Conservation (phyloP, 768 basidiomycete genomes). For the Lactifluus subvellereus region DNA sequence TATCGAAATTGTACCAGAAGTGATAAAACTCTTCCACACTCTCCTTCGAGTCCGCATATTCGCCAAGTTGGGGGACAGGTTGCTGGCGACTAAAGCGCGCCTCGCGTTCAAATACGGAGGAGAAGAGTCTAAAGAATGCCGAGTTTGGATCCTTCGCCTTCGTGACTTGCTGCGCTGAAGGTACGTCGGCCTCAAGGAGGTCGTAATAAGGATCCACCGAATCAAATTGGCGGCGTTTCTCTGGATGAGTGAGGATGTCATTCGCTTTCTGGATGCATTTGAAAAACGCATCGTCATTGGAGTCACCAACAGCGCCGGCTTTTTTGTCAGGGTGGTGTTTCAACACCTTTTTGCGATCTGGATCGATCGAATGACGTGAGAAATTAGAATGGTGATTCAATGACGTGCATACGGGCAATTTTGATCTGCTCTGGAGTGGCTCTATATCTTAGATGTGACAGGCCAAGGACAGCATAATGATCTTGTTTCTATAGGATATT, state of each 20-base stretch:
- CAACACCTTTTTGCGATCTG: constrained; percentile 96
- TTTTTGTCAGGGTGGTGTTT: constrained; percentile 98
- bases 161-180: constrained; percentile 57
- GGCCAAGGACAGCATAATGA: constrained; percentile 93
- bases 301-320: constrained; percentile 61
- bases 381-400: background rate
- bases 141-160: constrained; percentile 42
- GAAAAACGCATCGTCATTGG: constrained; percentile 98
- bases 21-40: constrained; percentile 93
- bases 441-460: constrained; percentile 81
- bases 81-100: constrained; percentile 84
- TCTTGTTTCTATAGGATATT: constrained; percentile 82
- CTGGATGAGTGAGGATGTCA: constrained; percentile 82
- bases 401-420: constrained; percentile 83
- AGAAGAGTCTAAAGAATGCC: constrained; percentile 66
- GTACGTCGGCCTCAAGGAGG: constrained; percentile 71
- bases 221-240: constrained; percentile 92
- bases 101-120: constrained; percentile 84
- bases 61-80: constrained; percentile 80
- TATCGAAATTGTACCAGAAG: constrained; percentile 99
- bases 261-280: constrained; percentile 99
- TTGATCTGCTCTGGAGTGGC: constrained; percentile 92
- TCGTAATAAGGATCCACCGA: constrained; percentile 82
- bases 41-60: constrained; percentile 62
- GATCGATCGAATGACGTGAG: background rate